Base-by-base conservation (phyloP, 371 early-diverging fungal genomes). In the Rhizomucor pusillus region DNA sequence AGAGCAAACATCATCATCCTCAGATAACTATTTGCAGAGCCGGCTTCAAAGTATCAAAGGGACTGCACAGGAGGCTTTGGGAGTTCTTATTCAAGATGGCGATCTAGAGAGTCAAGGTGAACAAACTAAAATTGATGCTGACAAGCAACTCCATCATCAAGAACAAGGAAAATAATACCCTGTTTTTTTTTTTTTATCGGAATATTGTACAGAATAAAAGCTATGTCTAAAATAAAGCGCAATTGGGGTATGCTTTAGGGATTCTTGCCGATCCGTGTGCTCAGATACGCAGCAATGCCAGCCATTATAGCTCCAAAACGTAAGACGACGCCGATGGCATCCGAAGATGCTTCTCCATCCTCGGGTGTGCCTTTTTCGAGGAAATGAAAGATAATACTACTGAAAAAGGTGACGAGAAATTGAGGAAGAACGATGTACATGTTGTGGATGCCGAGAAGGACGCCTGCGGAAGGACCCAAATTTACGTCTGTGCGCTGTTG, bases 371-470 rank as follows among this genome's bases (percentile, higher is more conserved):
- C 47, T 10, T 68, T 71, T 33, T 86, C 88, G 20, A 86, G 56
- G 10, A 82, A 61, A 3, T 85, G 79, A 73, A 91, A 95, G 19
- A 97, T 62, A 24, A 93, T 55, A 51, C 88, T 86, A 59, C 81
- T 84, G 47, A 84, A 64, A 56, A 89, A 85, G 1, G 87, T 89
- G 37, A 86, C 87, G 2, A 94, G 62, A 53, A 97, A 91, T 62
- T 97, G 98, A 3, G 98, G 98, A 5, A 94, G 52, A 2, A 94
- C 94, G 54, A 97, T 87, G 57, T 90, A 95, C 67, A 94, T 86
- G 66, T 97, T 97, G 65, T 95, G 95, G 45, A 96, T 94, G 0
- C 97, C 98, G 12, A 97, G 70, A 2, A 94, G 68, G 3, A 89
- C 81, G 7, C 97, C 97, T 3, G 94, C 89, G 5, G 84, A 81